Percentiles rank a stretch among this genome's conserved stretches.
Conservation (phyloP, 257 asterid species). For the Lantana camara region DNA sequence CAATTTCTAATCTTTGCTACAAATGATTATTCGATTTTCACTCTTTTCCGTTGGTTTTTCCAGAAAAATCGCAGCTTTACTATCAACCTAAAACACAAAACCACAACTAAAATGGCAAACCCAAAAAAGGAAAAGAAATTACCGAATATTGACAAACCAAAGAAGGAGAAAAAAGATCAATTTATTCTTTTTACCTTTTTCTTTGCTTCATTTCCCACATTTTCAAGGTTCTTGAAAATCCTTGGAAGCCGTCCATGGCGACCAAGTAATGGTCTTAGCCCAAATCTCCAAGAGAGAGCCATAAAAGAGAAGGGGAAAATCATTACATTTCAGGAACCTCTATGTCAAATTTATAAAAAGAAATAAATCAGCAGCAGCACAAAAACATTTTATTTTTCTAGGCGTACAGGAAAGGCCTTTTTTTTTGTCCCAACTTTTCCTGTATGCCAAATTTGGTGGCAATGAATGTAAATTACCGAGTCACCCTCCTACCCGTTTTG, state of each 20-base stretch:
- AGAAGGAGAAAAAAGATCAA: neutral
- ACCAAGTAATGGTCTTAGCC: constrained; percentile 41
- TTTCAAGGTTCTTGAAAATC: constrained; percentile 8
- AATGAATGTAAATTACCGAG: constrained; percentile 35
- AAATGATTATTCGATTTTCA: constrained; percentile 22
- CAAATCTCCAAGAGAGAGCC: constrained; percentile 30
- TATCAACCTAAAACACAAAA: constrained; percentile 1
- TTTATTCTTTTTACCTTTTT: constrained; percentile 16
- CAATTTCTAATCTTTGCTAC: neutral
- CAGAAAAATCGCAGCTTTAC: constrained; percentile 15
- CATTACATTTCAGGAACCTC: neutral
- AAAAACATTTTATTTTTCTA: neutral
- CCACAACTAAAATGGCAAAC: neutral
- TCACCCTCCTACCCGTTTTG: constrained; percentile 17
- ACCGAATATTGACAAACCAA: neutral
- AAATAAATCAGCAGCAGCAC: neutral
- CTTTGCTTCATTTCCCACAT: constrained; percentile 17
- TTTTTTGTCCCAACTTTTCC: constrained; percentile 37
- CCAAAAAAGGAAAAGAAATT: neutral
- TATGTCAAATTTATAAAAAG: neutral
- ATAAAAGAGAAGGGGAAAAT: neutral
- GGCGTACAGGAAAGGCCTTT: constrained; percentile 79
- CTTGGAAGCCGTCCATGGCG: constrained; percentile 40
- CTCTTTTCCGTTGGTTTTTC: constrained; percentile 35
- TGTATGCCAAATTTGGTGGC: constrained; percentile 58